Evolutionary conservation across 2,329 filamentous ascomycete genomes (phyloP).

Genomic region (Penicillium sp.): DNA sequence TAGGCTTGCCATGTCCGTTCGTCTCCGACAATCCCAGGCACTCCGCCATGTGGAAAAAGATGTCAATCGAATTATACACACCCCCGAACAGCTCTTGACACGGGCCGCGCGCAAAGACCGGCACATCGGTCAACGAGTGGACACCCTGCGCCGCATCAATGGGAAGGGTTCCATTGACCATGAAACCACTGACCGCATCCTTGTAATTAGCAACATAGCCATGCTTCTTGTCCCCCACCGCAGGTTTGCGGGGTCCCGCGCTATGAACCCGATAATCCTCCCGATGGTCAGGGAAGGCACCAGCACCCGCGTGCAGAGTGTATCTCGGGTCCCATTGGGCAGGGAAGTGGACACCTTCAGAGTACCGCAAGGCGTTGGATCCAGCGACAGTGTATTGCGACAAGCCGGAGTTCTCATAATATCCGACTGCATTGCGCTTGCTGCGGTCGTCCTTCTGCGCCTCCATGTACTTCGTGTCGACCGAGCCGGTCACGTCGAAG

Average conservation of each 20-base stretch:
- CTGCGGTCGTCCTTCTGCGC: conserved; percentile 63
- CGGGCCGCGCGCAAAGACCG: conserved; percentile 74
- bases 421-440: conserved; percentile 73
- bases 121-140: conserved; percentile 74
- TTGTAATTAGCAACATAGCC: conserved; percentile 67
- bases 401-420: conserved; percentile 69
- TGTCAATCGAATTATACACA: conserved; percentile 41
- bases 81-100: conserved; percentile 71
- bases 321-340: conserved; percentile 83
- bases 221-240: conserved; percentile 53
- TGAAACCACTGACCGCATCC: conserved; percentile 64
- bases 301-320: conserved; percentile 70
- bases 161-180: conserved; percentile 73
- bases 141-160: conserved; percentile 65
- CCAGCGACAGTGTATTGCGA: conserved; percentile 70
- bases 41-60: conserved; percentile 43
- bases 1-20: conserved; percentile 4
- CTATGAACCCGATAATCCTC: conserved; percentile 74
- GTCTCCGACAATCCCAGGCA: conserved; percentile 37
- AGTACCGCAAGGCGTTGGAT: conserved; percentile 60
- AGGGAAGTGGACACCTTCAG: conserved; percentile 73
- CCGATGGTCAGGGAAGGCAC: conserved; percentile 69
- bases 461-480: conserved; percentile 74
- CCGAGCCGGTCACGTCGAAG: conserved; percentile 80
- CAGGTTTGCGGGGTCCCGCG: conserved; percentile 61